Evolutionary conservation across 495 filamentous ascomycete genomes (phyloP).

Genomic region (Chaetomium tenue): DNA sequence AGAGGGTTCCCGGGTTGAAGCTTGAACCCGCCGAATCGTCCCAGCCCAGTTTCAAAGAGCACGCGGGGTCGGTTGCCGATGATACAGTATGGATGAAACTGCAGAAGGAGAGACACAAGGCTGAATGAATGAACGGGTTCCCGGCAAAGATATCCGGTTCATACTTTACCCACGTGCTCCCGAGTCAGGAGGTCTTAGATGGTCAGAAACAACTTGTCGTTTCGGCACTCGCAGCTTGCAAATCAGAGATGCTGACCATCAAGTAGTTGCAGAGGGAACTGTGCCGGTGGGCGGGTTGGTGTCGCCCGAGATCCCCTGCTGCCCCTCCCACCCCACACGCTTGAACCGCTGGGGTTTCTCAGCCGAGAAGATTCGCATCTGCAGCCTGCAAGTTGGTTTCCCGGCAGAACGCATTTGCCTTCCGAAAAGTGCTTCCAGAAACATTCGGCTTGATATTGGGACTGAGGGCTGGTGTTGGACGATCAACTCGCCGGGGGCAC

Average conservation of each 20-base stretch:
- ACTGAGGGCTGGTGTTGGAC: not conserved
- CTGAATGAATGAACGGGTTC: constrained; percentile 8
- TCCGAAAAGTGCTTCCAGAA: constrained; percentile 1
- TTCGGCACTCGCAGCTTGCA: not conserved
- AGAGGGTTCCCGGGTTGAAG: constrained; percentile 4
- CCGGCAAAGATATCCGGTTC: not conserved
- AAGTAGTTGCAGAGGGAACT: not conserved
- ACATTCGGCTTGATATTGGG: not conserved
- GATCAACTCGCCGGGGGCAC: not conserved
- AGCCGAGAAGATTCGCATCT: constrained; percentile 1
- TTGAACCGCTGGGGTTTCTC: not conserved
- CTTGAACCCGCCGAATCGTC: not conserved
- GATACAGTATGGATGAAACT: constrained; percentile 12
- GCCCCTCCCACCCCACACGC: constrained; percentile 5
- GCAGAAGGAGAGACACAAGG: constrained; percentile 11
- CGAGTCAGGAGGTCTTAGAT: not conserved
- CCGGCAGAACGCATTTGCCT: not conserved
- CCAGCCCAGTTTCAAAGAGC: constrained; percentile 14
- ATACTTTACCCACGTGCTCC: constrained; percentile 11
- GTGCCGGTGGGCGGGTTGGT: constrained; percentile 1
- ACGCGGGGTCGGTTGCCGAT: not conserved
- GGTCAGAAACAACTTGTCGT: not conserved
- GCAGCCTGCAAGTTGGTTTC: not conserved
- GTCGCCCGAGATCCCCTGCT: constrained; percentile 1
- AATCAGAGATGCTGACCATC: not conserved